Conservation (phyloP, 2,329 filamentous ascomycete species). For the Plenodomus tracheiphilus region DNA sequence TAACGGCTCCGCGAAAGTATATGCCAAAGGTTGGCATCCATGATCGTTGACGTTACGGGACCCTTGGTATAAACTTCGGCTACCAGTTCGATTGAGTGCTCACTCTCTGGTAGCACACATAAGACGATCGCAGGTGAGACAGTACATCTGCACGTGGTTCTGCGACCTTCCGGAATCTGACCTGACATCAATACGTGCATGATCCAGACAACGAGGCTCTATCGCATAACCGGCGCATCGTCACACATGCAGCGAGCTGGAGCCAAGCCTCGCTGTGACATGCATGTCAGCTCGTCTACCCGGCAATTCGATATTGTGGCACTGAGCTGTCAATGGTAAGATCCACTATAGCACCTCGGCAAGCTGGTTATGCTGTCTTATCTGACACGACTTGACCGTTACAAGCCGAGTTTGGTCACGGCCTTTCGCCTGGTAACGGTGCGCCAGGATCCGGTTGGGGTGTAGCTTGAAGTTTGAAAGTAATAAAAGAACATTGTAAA, state of each 20-base stretch:
- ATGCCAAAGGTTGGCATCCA: not conserved
- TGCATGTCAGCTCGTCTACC: constrained; percentile 17
- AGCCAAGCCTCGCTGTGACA: constrained; percentile 6
- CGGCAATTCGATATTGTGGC: constrained; percentile 30
- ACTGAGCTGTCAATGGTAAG: constrained; percentile 13
- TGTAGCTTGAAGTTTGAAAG: not conserved
- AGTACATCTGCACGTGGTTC: not conserved
- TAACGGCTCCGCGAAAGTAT: too few species aligned
- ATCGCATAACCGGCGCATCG: constrained; percentile 1
- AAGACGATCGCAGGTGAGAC: not conserved
- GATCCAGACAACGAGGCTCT: constrained; percentile 8
- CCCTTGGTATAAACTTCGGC: not conserved
- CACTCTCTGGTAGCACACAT: not conserved
- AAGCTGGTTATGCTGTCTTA: constrained; percentile 1
- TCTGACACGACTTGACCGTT: constrained; percentile 13
- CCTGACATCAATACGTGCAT: not conserved
- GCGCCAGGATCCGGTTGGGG: not conserved
- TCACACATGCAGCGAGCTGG: constrained; percentile 5
- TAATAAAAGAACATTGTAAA: not conserved
- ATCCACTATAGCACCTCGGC: constrained; percentile 3
- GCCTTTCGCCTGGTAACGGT: not conserved
- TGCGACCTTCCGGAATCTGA: not conserved
- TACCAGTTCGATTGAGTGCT: not conserved
- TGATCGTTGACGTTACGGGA: not conserved
- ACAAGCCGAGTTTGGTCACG: constrained; percentile 8